Evolutionary conservation across 208 protist genomes (phyloP), one percentile per base, ranked within the genome.

Genomic region (Leishmania mexicana): DNA sequence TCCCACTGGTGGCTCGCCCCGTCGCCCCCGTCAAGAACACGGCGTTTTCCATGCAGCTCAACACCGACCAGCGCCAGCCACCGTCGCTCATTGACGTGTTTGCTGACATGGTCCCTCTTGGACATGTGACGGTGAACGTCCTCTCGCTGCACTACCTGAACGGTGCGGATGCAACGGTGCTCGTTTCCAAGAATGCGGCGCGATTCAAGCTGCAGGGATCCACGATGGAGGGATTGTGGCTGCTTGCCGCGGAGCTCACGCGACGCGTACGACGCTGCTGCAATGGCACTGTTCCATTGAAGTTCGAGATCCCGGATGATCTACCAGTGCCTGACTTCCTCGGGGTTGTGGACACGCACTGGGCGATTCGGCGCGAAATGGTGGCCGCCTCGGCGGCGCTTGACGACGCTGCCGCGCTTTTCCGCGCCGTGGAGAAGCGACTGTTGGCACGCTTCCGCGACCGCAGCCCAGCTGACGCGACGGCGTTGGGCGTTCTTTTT

Each of bases 121-220:
- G 81, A 31, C 78, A 87, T 64, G 80, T 94, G 1, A 45, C 86
- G 10, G 62, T 75, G n/a, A 98, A 97, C 79, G 86, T 97, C 38
- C 57, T 99, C 15, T 95, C 93, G 31, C 68, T 98, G 49, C 84
- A 92, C 60, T 98, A 97, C 84, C 64, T 91, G 70, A 96, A 96
- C 86, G 94, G 92, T n/a, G 87, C 79, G n/a, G 95, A 98, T 81
- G 96, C 88, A 4, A 97, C 96, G 2, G 80, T 99, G 70, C 89
- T 99, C 21, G 92, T 98, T 28, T 98, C 96, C 7, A 99, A 98
- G 79, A 98, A 96, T 77, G 93, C 95, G 10, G 92, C 94, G 2
- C 81, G 96, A 58, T 98, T 97, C 77, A 93, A 95, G 73, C 80
- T 98, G 57, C 95, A 98, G 83, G 87, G 83, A 40, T 92, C 87